A percentile compares a stretch with the other conserved stretches of the same genome.
Conservation (phyloP, 331 rosid genomes). For the Erythrophleum ivorense region DNA sequence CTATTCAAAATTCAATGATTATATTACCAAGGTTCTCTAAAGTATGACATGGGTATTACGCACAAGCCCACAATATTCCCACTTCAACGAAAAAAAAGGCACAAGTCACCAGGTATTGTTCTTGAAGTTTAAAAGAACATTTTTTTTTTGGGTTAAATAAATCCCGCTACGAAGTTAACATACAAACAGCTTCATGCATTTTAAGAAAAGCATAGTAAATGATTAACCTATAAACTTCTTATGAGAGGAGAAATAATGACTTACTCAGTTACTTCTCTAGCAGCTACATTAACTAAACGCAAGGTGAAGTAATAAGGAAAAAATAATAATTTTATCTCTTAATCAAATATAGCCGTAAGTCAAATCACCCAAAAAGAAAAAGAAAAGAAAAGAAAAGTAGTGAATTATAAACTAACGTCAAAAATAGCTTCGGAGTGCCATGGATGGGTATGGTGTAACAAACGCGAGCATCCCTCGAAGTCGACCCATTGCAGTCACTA, state of each 20-base stretch:
- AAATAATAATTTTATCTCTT: not conserved
- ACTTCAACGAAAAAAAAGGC: not conserved
- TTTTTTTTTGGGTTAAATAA: not conserved
- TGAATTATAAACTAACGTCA: conserved; percentile 52
- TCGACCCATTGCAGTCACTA: conserved; percentile 24
- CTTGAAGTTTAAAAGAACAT: not conserved
- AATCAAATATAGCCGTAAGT: not conserved
- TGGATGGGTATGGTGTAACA: conserved; percentile 76
- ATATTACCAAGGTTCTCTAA: not conserved
- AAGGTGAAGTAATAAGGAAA: not conserved
- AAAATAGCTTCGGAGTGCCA: conserved; percentile 60
- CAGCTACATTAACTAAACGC: conserved; percentile 18
- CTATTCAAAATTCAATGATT: not conserved
- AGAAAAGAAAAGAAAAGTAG: not conserved
- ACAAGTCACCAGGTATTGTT: not conserved
- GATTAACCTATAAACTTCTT: not conserved
- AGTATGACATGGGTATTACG: not conserved
- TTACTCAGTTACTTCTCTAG: conserved; percentile 6
- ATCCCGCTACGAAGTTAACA: not conserved
- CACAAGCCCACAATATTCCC: not conserved
- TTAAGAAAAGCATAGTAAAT: not conserved
- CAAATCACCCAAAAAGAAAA: not conserved
- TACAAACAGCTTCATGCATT: not conserved
- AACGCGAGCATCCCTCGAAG: conserved; percentile 55
- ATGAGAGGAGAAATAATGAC: not conserved